Evolutionary conservation across 768 basidiomycete species (phyloP).

Genomic region (Pholiota conissans): DNA sequence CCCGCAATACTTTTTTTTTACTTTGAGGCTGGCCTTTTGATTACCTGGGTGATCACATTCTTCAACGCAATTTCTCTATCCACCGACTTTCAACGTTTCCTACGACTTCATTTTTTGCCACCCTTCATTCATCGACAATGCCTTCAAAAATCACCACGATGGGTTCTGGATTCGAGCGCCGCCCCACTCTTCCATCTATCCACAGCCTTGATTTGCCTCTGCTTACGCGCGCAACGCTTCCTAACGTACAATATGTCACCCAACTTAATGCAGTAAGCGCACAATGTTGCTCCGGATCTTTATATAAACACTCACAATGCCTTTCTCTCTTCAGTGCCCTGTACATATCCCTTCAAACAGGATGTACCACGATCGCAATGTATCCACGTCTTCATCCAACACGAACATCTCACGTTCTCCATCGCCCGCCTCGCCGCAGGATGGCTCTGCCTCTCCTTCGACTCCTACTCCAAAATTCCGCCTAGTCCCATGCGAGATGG

Average conservation of each 20-base stretch:
- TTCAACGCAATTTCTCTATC: constrained; percentile 13
- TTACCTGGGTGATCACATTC: constrained; percentile 33
- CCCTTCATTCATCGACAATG: constrained; percentile 9
- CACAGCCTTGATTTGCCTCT: constrained; percentile 44
- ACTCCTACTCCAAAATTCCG: constrained; percentile 30
- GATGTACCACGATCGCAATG: constrained; percentile 24
- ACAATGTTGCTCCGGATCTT: not conserved
- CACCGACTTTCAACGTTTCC: not conserved
- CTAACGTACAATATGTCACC: constrained; percentile 20
- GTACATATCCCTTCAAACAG: constrained; percentile 11
- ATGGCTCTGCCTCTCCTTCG: constrained; percentile 6
- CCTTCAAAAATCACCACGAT: constrained; percentile 12
- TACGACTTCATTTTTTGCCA: not conserved
- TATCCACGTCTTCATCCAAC: constrained; percentile 29
- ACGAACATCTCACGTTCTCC: constrained; percentile 16
- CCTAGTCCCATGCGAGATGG: constrained; percentile 51
- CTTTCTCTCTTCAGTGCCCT: constrained; percentile 6
- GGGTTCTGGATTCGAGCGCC: constrained; percentile 29
- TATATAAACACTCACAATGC: not conserved
- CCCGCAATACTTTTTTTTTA: constrained; percentile 16
- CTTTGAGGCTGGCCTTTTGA: constrained; percentile 38
- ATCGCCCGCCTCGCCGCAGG: constrained; percentile 15
- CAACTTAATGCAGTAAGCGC: constrained; percentile 18
- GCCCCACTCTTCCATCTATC: constrained; percentile 56
- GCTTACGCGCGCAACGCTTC: constrained; percentile 15